Conservation (phyloP, 805 yeast species). For the Wickerhamiella bombiphila region DNA sequence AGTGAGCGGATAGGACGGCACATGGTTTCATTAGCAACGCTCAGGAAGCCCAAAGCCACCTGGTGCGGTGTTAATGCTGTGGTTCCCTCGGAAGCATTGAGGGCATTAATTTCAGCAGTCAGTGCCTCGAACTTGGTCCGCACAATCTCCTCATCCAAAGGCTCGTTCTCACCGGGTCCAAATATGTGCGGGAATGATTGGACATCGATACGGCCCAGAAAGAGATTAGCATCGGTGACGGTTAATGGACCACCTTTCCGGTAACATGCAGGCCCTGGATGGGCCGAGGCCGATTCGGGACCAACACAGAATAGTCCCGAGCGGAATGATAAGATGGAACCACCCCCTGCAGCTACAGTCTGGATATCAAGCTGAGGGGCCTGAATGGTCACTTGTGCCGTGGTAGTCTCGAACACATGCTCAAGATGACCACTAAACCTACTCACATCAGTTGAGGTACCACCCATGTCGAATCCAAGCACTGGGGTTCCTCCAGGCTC, state of each 20-base stretch:
- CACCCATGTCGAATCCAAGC: conserved; percentile 83
- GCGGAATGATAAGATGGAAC: conserved; percentile 50
- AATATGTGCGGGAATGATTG: conserved; percentile 68
- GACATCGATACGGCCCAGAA: conserved; percentile 57
- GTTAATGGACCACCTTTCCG: conserved; percentile 75
- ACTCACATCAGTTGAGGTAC: conserved; percentile 77
- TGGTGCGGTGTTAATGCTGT: conserved; percentile 41
- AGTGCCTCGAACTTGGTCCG: conserved; percentile 36
- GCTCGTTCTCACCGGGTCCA: conserved; percentile 65
- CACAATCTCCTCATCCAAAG: conserved; percentile 45
- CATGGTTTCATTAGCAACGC: conserved; percentile 80
- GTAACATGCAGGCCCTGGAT: conserved; percentile 84
- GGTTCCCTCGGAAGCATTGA: no score
- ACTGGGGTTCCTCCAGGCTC: conserved; percentile 37
- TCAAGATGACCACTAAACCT: conserved; percentile 56
- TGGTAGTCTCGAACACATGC: conserved; percentile 68
- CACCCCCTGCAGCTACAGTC: conserved; percentile 80
- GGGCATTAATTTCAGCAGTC: conserved; percentile 44
- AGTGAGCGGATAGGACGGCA: conserved; percentile 76
- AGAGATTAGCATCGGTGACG: conserved; percentile 70
- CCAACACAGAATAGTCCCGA: conserved; percentile 70
- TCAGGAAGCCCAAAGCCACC: conserved; percentile 66
- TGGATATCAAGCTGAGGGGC: conserved; percentile 73
- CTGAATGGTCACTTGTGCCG: conserved; percentile 72
- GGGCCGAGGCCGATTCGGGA: conserved; percentile 76